A percentile compares a stretch with the other conserved stretches of the same genome.
Conservation (phyloP, 2,329 filamentous ascomycete species). For the Penicillium sp. region DNA sequence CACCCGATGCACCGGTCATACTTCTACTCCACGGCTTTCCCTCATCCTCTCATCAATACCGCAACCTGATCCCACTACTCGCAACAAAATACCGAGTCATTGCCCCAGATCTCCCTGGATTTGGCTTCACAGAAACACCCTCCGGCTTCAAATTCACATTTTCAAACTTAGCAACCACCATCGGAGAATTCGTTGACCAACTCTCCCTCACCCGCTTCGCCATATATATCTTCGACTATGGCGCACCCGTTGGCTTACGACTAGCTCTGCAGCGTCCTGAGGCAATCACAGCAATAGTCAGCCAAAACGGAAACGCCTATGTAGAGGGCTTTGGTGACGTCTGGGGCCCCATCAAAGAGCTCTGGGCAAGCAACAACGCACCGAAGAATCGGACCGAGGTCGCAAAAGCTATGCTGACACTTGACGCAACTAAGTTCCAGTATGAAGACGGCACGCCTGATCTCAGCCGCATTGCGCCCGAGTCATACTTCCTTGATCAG, state of each 20-base stretch:
- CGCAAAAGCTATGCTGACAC: constrained; percentile 33
- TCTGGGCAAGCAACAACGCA: constrained; percentile 46
- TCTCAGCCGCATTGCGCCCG: constrained; percentile 42
- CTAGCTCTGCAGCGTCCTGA: constrained; percentile 53
- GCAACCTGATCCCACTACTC: constrained; percentile 48
- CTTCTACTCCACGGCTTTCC: constrained; percentile 52
- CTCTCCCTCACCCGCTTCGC: constrained; percentile 52
- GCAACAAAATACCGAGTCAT: constrained; percentile 47
- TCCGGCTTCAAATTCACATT: constrained; percentile 56
- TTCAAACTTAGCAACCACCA: constrained; percentile 49
- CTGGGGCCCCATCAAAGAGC: constrained; percentile 51
- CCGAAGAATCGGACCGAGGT: constrained; percentile 40
- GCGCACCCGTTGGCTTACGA: constrained; percentile 57
- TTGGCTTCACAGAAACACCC: constrained; percentile 57
- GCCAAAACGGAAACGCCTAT: constrained; percentile 65
- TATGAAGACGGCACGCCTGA: constrained; percentile 45
- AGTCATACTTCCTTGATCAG: constrained; percentile 53
- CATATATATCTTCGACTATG: constrained; percentile 65
- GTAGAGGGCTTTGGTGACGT: constrained; percentile 55
- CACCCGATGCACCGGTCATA: constrained; percentile 36
- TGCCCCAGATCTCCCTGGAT: constrained; percentile 62
- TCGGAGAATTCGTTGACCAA: constrained; percentile 51
- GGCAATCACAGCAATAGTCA: constrained; percentile 54
- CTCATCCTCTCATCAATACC: constrained; percentile 48
- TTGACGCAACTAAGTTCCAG: constrained; percentile 46